Percentiles rank a stretch among this genome's conserved stretches.
Conservation (phyloP, 164 flowering plant species). For the Tinospora cordifolia region DNA sequence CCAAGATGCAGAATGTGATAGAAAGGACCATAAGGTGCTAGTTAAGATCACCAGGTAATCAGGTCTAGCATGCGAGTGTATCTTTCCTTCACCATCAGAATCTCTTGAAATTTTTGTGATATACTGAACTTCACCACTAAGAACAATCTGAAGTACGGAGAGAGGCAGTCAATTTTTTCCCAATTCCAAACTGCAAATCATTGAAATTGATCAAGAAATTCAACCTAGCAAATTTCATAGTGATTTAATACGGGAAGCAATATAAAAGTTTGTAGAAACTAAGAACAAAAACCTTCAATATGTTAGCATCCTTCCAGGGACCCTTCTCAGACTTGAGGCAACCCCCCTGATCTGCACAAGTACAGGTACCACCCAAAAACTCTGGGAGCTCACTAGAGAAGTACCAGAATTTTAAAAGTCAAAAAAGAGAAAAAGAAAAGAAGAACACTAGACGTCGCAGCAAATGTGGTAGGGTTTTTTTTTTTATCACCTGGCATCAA, state of each 20-base stretch:
- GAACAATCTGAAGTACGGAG: slow-evolving; percentile 33
- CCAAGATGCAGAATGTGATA: background rate
- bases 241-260: background rate
- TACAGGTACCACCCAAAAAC: slow-evolving; percentile 42
- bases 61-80: slow-evolving; percentile 80
- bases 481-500: slow-evolving; percentile 76
- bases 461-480: background rate
- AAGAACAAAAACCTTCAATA: slow-evolving; percentile 32
- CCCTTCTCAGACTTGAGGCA: slow-evolving; percentile 40
- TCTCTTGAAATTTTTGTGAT: slow-evolving; percentile 72
- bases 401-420: background rate
- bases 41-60: slow-evolving; percentile 44
- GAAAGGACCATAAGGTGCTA: slow-evolving; percentile 6
- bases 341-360: slow-evolving; percentile 36
- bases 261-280: background rate
- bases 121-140: slow-evolving; percentile 55
- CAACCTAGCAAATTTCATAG: background rate
- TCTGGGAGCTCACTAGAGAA: slow-evolving; percentile 60
- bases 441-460: background rate
- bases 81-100: slow-evolving; percentile 70
- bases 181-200: background rate
- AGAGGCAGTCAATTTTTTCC: slow-evolving; percentile 4
- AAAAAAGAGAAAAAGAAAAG: background rate
- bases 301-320: slow-evolving; percentile 38
- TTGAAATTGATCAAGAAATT: background rate